phyloP scores from a whole-genome alignment of 768 basidiomycete species.

The Suillus discolor region DNA sequence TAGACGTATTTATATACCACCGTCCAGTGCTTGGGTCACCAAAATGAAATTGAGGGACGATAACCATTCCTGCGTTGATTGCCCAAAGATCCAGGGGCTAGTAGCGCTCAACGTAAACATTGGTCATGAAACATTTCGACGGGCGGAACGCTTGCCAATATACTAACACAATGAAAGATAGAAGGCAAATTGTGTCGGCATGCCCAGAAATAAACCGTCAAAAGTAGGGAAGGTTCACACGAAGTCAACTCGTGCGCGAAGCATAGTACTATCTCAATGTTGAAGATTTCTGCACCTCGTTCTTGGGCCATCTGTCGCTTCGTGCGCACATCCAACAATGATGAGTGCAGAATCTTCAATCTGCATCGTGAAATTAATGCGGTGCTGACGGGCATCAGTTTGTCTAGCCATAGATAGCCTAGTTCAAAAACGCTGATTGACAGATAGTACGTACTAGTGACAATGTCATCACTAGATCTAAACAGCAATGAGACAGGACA shows the following conservation, averaged over 20 bases:
- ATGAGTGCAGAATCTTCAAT: too few relatives aligned
- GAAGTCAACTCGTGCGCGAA: neutral
- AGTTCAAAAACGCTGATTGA: too few relatives aligned
- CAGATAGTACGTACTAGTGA: too few relatives aligned
- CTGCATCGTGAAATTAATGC: too few relatives aligned
- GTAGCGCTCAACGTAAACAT: neutral
- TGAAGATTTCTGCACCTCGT: neutral
- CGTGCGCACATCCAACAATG: neutral
- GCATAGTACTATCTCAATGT: neutral
- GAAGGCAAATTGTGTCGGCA: neutral
- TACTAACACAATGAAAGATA: neutral
- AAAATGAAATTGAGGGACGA: neutral
- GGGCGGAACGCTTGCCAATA: neutral
- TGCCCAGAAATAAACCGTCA: neutral
- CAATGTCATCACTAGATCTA: too few relatives aligned
- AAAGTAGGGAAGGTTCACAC: neutral
- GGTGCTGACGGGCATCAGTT: neutral
- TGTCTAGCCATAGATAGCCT: neutral
- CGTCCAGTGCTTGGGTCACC: too few relatives aligned
- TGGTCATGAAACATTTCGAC: neutral
- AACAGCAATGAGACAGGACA: too few relatives aligned
- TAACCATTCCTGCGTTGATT: neutral
- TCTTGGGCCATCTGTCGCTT: neutral
- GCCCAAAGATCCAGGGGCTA: neutral
- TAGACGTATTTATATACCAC: too few relatives aligned